Evolutionary conservation across 2,329 filamentous ascomycete species (phyloP), one percentile per base, ranked within the genome.

Genomic region (Mycosphaerella sp.): DNA sequence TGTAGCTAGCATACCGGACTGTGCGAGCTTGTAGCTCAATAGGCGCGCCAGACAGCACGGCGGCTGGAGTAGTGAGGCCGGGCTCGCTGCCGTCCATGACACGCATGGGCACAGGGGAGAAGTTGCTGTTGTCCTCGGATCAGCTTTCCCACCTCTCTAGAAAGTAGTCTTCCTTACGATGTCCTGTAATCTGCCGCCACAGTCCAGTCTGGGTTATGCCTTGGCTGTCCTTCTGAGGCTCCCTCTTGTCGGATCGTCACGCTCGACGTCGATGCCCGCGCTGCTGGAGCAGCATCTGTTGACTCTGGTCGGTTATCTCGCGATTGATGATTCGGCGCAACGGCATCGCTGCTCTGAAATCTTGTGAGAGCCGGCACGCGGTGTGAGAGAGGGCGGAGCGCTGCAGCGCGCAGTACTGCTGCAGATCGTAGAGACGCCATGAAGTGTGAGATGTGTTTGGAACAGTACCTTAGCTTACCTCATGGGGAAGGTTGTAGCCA

Each of bases 31-130:
- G 90, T 14, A 98, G 81, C 69, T 98, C 94, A 50, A 90, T 81
- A 27, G 93, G 94, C 41, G 93, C 93, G 44, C 91, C 93, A 3
- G 93, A 97, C 28, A 96, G 78, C 25, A 93, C 80, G 54, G 89
- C 89, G 21, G 91, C 93, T 45, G 90, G 82, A 37, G 93, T 78
- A 53, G 82, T 75, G 3, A 85, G 80, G 35, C 77, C 80, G 39
- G 85, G 82, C 73, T 97, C 91, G 67, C 86, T 94, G 64, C 90
- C 93, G 66, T 95, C 85, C 80, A 95, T 89, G 54, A 96, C 79
- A 59, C 84, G 80, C 75, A 87, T 90, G 52, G 93, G 91, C 17
- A 96, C 83, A 16, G 91, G 93, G 1, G 91, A 95, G 72, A 88
- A 98, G 66, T 82, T 84, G 54, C 91, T 96, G 66, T 41, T 17